Evolutionary conservation across 495 filamentous ascomycete species (phyloP).

Genomic region (Hypoxylon crocopeplum): DNA sequence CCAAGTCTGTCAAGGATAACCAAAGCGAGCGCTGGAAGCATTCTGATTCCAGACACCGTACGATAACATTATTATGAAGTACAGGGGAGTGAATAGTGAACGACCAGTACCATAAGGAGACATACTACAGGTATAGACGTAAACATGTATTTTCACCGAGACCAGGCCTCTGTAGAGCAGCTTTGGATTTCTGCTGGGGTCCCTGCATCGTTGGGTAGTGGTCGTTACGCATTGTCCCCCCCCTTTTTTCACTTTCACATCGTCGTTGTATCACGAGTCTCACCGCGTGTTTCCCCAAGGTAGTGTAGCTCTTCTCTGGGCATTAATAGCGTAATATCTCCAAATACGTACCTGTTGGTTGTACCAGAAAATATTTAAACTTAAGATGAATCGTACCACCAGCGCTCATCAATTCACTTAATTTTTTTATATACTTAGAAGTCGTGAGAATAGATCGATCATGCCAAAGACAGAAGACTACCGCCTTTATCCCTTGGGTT

Average conservation of each 20-base stretch:
- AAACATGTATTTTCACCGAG: too few relatives aligned
- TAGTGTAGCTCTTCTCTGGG: neutral
- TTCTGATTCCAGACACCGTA: too few relatives aligned
- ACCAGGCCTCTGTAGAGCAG: too few relatives aligned
- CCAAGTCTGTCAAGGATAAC: too few relatives aligned
- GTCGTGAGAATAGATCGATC: neutral
- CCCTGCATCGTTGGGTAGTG: neutral
- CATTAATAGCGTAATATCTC: neutral
- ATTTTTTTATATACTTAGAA: neutral
- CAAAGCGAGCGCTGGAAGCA: too few relatives aligned
- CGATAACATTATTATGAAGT: too few relatives aligned
- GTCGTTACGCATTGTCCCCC: neutral
- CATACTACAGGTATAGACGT: too few relatives aligned
- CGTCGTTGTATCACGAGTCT: neutral
- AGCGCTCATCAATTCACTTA: too few relatives aligned
- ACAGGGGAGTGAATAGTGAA: too few relatives aligned
- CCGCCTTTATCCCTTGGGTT: conserved; percentile 19
- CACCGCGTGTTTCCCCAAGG: neutral
- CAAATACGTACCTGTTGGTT: too few relatives aligned
- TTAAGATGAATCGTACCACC: neutral
- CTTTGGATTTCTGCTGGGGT: neutral
- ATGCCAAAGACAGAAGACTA: conserved; percentile 24
- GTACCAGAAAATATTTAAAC: conserved; percentile 13
- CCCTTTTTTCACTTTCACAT: neutral
- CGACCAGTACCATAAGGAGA: too few relatives aligned